Base-by-base conservation (phyloP, 805 yeast species). In the Lipomyces yamanashiensis region DNA sequence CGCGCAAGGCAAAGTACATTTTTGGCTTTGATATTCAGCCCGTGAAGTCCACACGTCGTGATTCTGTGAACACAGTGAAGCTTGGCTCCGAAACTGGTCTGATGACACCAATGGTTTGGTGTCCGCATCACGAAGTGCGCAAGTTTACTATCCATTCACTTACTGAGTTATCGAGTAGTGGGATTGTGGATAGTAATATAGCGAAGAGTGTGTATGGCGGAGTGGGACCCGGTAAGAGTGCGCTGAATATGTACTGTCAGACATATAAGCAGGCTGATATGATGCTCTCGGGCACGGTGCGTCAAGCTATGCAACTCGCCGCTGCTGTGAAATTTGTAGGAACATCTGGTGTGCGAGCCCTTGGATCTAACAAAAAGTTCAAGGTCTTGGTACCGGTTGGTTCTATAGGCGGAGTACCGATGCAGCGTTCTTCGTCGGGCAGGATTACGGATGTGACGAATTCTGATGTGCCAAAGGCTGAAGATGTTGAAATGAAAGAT, bases 1-100 rank as follows among this genome's bases (percentile, higher is more conserved):
- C 87, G 13, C 84, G 82, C 59, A 72, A 78, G 6, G 72, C 77
- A 0, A 77, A 78, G n/a, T 79, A 76, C 68, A 73, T 74, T 61
- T 65, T 86, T 53, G 93, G 92, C 1, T 87, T 89, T 69, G 78
- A 76, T 52, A 48, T 76, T 12, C 62, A 53, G 49, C 67, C 85
- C 5, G 72, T 62, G 9, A 69, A 70, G 23, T 65, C 73, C 34
- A 70, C 71, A 17, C 72, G 71, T 10, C 60, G 71, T 9, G 74
- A 70, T 48, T 70, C 66, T 52, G 61, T 62, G 37, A 53, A 55
- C 45, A 49, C 64, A 2, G 73, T 68, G n/a, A 55, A 41, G 34
- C 60, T 63, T n/a, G 70, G 62, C 19, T 69, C 63, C 44, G 69
- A 64, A 55, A 63, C 60, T 4, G 74, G 74, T 7, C 41, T 43